Percentiles rank a stretch among this genome's conserved stretches.
These are phyloP conservation scores for Clitopilus passeckerianus DNA, from an alignment of 768 basidiomycete species.

Conservation along the genomic window DNA sequence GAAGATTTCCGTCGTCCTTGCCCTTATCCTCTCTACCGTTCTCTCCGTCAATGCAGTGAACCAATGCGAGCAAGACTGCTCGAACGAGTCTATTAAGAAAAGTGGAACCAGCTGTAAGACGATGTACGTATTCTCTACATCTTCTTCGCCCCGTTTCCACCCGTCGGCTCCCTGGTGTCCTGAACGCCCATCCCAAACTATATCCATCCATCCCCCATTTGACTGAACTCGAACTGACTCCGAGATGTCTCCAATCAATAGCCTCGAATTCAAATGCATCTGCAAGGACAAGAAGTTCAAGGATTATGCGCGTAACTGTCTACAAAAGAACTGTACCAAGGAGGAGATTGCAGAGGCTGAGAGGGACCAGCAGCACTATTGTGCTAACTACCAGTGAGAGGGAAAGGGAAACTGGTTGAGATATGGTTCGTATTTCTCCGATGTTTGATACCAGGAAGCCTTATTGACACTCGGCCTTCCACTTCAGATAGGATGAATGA, in stretches of 20 bases:
- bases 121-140: neutral
- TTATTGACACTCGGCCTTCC: no score
- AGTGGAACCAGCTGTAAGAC: neutral
- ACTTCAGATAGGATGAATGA: no score
- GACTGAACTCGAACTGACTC: no score
- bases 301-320: neutral
- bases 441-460: no score
- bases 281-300: neutral
- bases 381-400: neutral
- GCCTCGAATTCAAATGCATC: neutral
- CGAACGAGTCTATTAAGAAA: neutral
- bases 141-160: no score
- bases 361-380: neutral
- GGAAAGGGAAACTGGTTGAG: no score
- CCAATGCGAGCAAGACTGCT: neutral
- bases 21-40: neutral
- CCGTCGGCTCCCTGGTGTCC: neutral
- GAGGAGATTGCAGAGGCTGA: neutral
- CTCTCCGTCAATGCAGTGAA: neutral
- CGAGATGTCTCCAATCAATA: neutral
- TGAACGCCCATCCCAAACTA: neutral
- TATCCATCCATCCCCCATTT: no score
- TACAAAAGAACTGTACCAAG: neutral
- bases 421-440: no score
- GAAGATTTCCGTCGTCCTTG: neutral